Percentiles rank a stretch among this genome's conserved stretches.
Conservation (phyloP, 257 asterid species). For the Fraxinus americana region DNA sequence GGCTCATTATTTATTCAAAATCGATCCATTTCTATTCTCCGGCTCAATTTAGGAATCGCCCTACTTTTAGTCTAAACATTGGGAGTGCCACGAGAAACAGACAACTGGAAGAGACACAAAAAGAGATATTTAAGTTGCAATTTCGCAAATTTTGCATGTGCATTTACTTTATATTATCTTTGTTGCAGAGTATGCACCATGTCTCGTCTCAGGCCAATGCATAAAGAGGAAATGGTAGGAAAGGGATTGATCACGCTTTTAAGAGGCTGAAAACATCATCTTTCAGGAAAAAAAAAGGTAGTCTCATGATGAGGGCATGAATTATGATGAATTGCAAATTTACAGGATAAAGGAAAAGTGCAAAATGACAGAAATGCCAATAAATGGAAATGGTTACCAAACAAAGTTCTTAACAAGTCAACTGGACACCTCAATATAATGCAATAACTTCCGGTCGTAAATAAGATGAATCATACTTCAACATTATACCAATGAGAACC, state of each 20-base stretch:
- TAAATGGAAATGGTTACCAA: neutral
- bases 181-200: too few relatives aligned
- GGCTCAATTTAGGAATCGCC: neutral
- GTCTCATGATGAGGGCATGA: too few relatives aligned
- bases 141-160: neutral
- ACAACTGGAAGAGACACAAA: too few relatives aligned
- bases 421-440: neutral
- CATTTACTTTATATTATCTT: neutral
- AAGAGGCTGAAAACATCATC: neutral
- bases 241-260: too few relatives aligned
- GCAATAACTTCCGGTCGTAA: neutral
- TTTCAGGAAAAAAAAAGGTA: neutral
- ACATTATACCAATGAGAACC: neutral
- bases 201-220: too few relatives aligned
- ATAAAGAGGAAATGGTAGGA: too few relatives aligned
- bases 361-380: too few relatives aligned
- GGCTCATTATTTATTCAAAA: neutral
- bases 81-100: neutral
- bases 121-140: neutral
- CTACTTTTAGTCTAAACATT: neutral
- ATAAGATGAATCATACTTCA: neutral
- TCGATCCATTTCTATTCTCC: neutral
- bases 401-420: slow-evolving; percentile 18
- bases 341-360: too few relatives aligned
- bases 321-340: too few relatives aligned